Conservation (phyloP, 345 rosid genomes). For the Aquilaria sinensis region DNA sequence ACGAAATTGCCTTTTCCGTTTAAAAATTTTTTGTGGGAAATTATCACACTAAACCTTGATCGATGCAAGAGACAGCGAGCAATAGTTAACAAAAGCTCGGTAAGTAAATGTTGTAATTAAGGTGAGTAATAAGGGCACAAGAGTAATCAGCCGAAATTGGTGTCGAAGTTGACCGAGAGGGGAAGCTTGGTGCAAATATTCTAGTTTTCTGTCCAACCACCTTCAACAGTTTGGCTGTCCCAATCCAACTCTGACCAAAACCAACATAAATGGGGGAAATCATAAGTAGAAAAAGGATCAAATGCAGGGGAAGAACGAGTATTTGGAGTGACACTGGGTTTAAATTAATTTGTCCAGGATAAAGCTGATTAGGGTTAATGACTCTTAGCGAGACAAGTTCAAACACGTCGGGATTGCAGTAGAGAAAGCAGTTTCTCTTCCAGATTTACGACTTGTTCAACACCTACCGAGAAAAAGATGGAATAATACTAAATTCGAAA, state of each 20-base stretch:
- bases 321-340: not conserved
- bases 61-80: no score
- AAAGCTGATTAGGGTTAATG: not conserved
- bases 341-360: no score
- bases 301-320: not conserved
- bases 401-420: constrained; percentile 11
- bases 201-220: constrained; percentile 31
- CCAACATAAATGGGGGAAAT: not conserved
- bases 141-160: not conserved
- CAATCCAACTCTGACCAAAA: constrained; percentile 4
- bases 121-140: not conserved
- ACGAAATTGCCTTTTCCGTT: no score
- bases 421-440: constrained; percentile 8
- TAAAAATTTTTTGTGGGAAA: no score
- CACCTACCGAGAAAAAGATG: constrained; percentile 19
- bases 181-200: constrained; percentile 1
- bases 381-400: constrained; percentile 2
- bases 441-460: constrained; percentile 15
- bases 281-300: not conserved
- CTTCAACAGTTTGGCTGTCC: constrained; percentile 28
- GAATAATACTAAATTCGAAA: not conserved
- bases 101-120: constrained; percentile 15
- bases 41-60: no score
- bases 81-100: not conserved
- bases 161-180: constrained; percentile 6